A percentile compares a stretch with the other conserved stretches of the same genome.
Conservation (phyloP, 78 protist genomes). For the Tieghemostelium lacteum region DNA sequence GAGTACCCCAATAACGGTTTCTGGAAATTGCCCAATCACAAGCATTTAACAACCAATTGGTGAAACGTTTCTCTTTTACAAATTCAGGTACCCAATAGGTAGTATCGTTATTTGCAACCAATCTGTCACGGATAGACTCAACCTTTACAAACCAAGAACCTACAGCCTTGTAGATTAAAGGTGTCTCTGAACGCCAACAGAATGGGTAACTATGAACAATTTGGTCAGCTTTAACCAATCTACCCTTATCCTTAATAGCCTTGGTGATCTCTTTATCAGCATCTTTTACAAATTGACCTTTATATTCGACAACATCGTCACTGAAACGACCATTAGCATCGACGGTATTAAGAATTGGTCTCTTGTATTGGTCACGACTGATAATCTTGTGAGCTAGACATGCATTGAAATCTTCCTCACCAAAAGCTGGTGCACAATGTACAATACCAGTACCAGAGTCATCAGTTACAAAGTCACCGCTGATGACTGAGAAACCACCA, state of each 20-base stretch:
- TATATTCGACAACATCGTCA: constrained; percentile 91
- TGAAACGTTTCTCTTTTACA: constrained; percentile 96
- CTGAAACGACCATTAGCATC: constrained; percentile 98
- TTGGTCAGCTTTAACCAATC: constrained; percentile 78
- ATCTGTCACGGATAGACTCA: constrained; percentile 84
- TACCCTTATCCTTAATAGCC: constrained; percentile 84
- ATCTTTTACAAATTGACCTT: constrained; percentile 96
- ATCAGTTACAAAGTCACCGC: constrained; percentile 95
- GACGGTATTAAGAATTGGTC: constrained; percentile 91
- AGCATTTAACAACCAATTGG: constrained; percentile 98
- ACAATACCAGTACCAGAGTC: constrained; percentile 99
- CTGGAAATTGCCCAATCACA: constrained; percentile 99
- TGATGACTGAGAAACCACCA: constrained; percentile 91
- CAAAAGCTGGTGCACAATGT: constrained; percentile 99
- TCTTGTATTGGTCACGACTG: constrained; percentile 85
- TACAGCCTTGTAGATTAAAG: constrained; percentile 97
- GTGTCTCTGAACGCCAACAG: constrained; percentile 99
- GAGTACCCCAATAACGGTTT: constrained; percentile 99
- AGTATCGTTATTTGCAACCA: constrained; percentile 90
- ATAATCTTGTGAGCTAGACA: constrained; percentile 91
- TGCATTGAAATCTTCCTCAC: constrained; percentile 99
- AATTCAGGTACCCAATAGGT: constrained; percentile 97
- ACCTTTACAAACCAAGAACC: constrained; percentile 98
- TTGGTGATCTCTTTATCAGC: constrained; percentile 88
- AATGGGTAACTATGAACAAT: constrained; percentile 97